Evolutionary conservation across 1,284 basidiomycete genomes (phyloP), one percentile per base, ranked within the genome.

Genomic region (Cutaneotrichosporon mucoides): DNA sequence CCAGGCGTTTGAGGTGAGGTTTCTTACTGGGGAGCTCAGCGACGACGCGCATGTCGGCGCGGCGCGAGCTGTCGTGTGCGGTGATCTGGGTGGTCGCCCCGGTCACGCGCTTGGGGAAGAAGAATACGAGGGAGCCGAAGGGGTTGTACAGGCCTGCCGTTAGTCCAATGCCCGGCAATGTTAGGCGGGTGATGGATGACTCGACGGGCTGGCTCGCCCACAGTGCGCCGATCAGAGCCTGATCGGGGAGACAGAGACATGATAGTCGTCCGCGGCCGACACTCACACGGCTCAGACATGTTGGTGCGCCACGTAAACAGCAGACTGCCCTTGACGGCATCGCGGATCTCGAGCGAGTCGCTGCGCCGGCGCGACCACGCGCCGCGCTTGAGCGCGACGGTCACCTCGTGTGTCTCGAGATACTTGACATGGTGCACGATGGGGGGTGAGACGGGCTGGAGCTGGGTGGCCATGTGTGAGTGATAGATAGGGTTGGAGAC

Each of bases 361-460:
- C 12, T 5, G 10, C 46, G 10, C 11, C 13, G 33, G 12, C 8
- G 10, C 8, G 34, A 9, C 46, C 46, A 48, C 5, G 33, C 46
- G 12, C 12, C 46, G 6, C 46, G 46, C 34, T 48, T 34, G 11
- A 48, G 46, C 34, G 46, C 33, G 33, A 48, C 33, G 6, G 34
- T 33, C 24, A 48, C 46, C 11, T 35, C 46, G 33, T 36, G 11
- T 12, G 11, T 24, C 46, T 48, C 46, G 10, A 48, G 33, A 33
- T 48, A 48, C 34, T 48, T 48, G 46, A 48, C 46, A 33, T 48
- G 46, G 46, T 48, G 46, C 24, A 48, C 33, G 33, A 48, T 12
- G 34, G 46, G 46, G 4, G 46, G 46, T 12, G 46, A 48, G 46
- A 48, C 13, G 33, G 34, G 10, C 1, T 24, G 12, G 46, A 48